Evolutionary conservation across 768 basidiomycete species (phyloP), one percentile per base, ranked within the genome.

Genomic region (Dacryopinax spathularia): DNA sequence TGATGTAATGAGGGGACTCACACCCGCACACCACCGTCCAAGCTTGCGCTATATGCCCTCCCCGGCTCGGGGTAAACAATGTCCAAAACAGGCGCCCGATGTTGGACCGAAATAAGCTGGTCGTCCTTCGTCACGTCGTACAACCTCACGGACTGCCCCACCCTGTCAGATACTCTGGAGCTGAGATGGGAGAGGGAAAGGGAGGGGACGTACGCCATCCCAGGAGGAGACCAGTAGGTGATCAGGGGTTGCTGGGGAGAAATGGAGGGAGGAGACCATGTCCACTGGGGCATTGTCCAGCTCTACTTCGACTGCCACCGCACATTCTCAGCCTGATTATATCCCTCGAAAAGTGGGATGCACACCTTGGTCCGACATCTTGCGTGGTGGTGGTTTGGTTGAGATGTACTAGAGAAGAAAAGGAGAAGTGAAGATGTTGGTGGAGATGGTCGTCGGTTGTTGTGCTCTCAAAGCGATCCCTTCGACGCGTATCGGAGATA

Each of bases 71-170:
- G 71, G 69, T 73, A 91, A 98, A 62, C 83, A 78, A 66, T 87
- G 87, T 1, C 87, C 82, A n/a, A 98, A 79, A 97, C 86, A 0
- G 93, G 89, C 3, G 91, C 91, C 20, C 90, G 83, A 65, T 95
- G 89, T 44, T 91, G 87, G 69, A 89, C 91, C 67, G 89, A 91
- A n/a, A 83, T 80, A 68, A 85, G 85, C 68, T 82, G 81, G 63
- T 86, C 83, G 69, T 84, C 85, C 31, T 82, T 73, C 1, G 67
- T 67, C 69, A 84, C 67, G 68, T 84, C 74, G 76, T 86, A 77
- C 68, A 83, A 70, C 70, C 85, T 66, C 71, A 88, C 71, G 71
- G 82, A 77, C 89, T 89, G 69, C 77, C 76, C 34, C 77, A n/a
- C n/a, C n/a, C n/a, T n/a, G n/a, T n/a, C n/a, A n/a, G n/a, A n/a